Base-by-base conservation (phyloP, 176 grass and related monocot genomes). In the Secale cereale region DNA sequence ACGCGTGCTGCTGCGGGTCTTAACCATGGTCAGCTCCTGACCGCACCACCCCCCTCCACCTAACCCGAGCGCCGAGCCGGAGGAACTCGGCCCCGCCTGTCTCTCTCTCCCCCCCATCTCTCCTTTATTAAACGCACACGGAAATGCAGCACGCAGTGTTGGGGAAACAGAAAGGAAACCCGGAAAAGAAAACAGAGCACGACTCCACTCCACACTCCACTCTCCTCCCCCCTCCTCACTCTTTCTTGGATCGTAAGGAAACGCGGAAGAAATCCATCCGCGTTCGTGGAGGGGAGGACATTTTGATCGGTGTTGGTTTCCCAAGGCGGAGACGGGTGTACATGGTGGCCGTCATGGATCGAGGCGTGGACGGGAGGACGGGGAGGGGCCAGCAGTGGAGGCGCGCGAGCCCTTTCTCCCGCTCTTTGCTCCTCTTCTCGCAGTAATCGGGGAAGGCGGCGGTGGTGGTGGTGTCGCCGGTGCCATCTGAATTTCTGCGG, bases 11-110 rank as follows among this genome's bases (percentile, higher is more conserved):
- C 37, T 2, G 26, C 63, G 48, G 6, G 48, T 19, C 48, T 33
- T 92, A 92, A 92, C 90, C 90, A 62, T 48, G 90, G 90, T 92
- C 43, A 69, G 46, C 23, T n/a, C 74, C 59, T 89, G 73, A 92
- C 82, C 85, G 50, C 79, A 73, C 73, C 83, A 29, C 70, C 71
- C 78, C 70, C 1, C 1, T 20, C 26, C 12, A 65, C 81, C 85
- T 31, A 84, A 87, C 81, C 85, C 60, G 2, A 8, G 17, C 29
- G 8, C 26, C 40, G 17, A 66, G 45, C 13, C 30, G 31, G 15
- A 65, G 31, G 15, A 65, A 30, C 65, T 2, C 8, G 65, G 31
- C 65, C 65, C 30, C 43, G 27, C 9, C 35, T 31, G 11, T 76
- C 71, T 17, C 60, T 32, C 81, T 45, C 46, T 22, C 35, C 12